These are phyloP conservation scores for Lepiota venenata DNA, from an alignment of 768 basidiomycete genomes.

Conservation along the genomic window DNA sequence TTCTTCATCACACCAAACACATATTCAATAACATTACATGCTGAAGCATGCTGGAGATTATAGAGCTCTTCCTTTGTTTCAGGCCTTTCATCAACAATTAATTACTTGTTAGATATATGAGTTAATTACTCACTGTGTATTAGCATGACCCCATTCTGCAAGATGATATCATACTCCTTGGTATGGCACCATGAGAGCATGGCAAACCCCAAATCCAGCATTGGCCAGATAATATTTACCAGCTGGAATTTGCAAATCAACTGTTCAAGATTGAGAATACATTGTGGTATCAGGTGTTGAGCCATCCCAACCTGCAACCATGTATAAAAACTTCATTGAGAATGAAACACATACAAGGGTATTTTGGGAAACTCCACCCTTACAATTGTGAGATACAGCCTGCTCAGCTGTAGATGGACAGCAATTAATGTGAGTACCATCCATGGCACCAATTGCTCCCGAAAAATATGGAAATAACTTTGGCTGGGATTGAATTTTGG, in stretches of 20 bases:
- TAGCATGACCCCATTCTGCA: slow-evolving; percentile 24
- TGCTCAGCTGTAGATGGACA: slow-evolving; percentile 16
- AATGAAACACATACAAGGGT: slow-evolving; percentile 31
- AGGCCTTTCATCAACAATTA: slow-evolving; percentile 21
- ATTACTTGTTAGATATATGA: slow-evolving; percentile 21
- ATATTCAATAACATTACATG: slow-evolving; percentile 33
- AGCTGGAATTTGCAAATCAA: slow-evolving; percentile 21
- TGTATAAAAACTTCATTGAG: slow-evolving; percentile 31
- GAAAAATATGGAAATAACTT: slow-evolving; percentile 23
- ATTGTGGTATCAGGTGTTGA: slow-evolving; percentile 31
- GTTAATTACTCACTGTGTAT: slow-evolving; percentile 5
- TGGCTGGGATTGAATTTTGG: slow-evolving; percentile 19
- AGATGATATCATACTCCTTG: slow-evolving; percentile 29
- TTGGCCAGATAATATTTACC: slow-evolving; percentile 27
- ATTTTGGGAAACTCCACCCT: slow-evolving; percentile 36
- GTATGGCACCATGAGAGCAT: slow-evolving; percentile 28
- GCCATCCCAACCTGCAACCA: slow-evolving; percentile 39
- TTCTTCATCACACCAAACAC: slow-evolving; percentile 36
- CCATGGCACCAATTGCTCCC: slow-evolving; percentile 24
- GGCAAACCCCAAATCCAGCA: slow-evolving; percentile 25
- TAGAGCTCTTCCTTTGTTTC: slow-evolving; percentile 34
- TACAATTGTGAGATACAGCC: slow-evolving; percentile 20
- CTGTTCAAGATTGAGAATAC: slow-evolving; percentile 26
- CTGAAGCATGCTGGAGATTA: slow-evolving; percentile 36
- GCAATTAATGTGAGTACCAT: slow-evolving; percentile 28